A percentile compares a stretch with the other conserved stretches of the same genome.
phyloP scores from a whole-genome alignment of 257 asterid species.

The Cruciata laevipes region DNA sequence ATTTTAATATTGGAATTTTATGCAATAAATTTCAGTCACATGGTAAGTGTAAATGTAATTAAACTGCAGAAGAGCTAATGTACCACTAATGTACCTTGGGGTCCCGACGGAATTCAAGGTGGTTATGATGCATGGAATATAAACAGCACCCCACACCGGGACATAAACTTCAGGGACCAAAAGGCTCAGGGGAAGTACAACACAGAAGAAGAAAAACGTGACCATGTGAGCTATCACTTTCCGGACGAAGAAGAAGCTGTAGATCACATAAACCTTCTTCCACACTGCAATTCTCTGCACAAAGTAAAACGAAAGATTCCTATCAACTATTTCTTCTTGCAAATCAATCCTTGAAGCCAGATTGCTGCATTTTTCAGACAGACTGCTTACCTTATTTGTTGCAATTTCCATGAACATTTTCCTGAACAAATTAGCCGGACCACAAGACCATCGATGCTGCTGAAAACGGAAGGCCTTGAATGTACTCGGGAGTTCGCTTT shows the following conservation, averaged over 20 bases:
- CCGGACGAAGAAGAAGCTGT: constrained; percentile 97
- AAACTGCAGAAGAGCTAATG: neutral
- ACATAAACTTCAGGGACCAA: constrained; percentile 48
- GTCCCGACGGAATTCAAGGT: constrained; percentile 85
- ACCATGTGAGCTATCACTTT: constrained; percentile 90
- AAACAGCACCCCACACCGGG: constrained; percentile 79
- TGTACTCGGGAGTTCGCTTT: constrained; percentile 94
- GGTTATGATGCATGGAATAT: constrained; percentile 84
- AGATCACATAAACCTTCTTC: constrained; percentile 89
- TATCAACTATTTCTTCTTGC: neutral
- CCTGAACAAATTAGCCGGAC: constrained; percentile 89
- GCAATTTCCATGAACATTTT: constrained; percentile 86
- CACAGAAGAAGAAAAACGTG: constrained; percentile 59
- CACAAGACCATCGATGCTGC: constrained; percentile 98
- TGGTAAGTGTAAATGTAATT: neutral
- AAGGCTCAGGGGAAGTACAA: constrained; percentile 41
- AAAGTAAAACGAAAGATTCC: neutral
- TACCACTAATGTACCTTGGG: constrained; percentile 48
- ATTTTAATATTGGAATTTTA: neutral
- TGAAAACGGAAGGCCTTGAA: constrained; percentile 91
- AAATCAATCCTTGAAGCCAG: neutral
- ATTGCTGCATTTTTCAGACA: neutral
- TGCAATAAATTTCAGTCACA: neutral
- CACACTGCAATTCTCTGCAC: constrained; percentile 70
- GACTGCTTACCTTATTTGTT: constrained; percentile 52